Evolutionary conservation across 129 eudicot genomes (phyloP).

Genomic region (Pseudognaphalium luteoalbum): DNA sequence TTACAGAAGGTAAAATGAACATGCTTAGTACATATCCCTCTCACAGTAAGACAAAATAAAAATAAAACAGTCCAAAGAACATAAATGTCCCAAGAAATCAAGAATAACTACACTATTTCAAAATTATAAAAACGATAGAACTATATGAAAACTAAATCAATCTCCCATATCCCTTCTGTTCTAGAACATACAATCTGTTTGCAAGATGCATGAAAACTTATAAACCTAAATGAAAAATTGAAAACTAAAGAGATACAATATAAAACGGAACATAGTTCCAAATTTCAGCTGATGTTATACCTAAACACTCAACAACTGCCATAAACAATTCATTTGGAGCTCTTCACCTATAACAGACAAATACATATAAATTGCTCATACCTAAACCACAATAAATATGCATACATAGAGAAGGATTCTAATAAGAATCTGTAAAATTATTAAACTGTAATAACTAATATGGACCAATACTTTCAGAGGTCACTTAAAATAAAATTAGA

Average conservation of each 20-base stretch:
- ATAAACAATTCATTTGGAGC: constrained; percentile 12
- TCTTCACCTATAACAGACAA: neutral
- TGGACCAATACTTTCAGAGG: neutral
- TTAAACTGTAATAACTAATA: neutral
- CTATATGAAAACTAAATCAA: neutral
- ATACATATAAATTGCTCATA: neutral
- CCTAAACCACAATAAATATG: constrained; percentile 4
- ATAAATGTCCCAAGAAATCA: neutral
- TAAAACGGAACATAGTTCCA: constrained; percentile 5
- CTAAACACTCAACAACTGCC: constrained; percentile 13
- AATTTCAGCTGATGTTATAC: constrained; percentile 12
- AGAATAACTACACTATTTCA: neutral
- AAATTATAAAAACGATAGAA: neutral
- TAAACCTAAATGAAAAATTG: neutral
- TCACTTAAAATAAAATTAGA: neutral
- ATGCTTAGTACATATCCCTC: constrained; percentile 21
- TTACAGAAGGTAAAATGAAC: constrained; percentile 19
- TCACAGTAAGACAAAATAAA: constrained; percentile 1
- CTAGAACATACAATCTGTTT: constrained; percentile 17
- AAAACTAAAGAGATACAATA: neutral
- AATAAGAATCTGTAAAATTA: too few species aligned
- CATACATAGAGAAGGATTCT: too few species aligned
- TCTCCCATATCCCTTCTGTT: neutral
- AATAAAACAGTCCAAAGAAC: constrained; percentile 19
- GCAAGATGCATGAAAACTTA: constrained; percentile 22